Base-by-base conservation (phyloP, 1,284 basidiomycete genomes). In the Volvariella volvacea region DNA sequence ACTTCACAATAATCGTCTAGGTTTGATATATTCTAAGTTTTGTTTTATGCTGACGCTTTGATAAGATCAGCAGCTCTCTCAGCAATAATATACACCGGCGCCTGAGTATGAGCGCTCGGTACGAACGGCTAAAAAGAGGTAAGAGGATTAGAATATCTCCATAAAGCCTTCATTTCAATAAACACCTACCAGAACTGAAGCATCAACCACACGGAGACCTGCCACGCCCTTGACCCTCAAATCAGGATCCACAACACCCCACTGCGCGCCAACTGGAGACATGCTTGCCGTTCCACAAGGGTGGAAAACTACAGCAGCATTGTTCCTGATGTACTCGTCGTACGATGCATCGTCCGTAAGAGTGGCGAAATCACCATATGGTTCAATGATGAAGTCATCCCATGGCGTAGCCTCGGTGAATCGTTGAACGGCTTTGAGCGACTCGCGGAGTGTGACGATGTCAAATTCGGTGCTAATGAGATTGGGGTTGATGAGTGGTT, bases 191-290 rank as follows among this genome's bases (percentile, higher is more conserved):
- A 74, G 65, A 14, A 69, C 56, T 20, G 63, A 66, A 0, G 69
- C 70, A 46, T 74, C 72, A 12, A 70, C 63, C 3, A 74, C 57
- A 1, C 72, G 55, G 31, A 74, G 48, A 0, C 60, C 62, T 4
- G 53, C 42, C 2, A 65, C 54, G 1, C 70, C 69, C 43, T 73
- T 66, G 17, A 74, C 70, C 3, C 50, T 49, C 32, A 75, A 54
- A 31, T 61, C 45, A 2, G 63, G 55, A 45, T 68, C 67, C 1
- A 74, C 63, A 0, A 71, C 73, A 39, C 64, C 50, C 22, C 53
- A 53, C n/a, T 51, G 41, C 0, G 51, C 50, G 8, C 42, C 44
- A 17, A 47, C 50, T 14, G 46, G 43, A 7, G 59, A 63, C 52
- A 67, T 67, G 19, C 54, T 52, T 16, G 59, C 60, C 3, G 55